A percentile compares a stretch with the other conserved stretches of the same genome.
Evolutionary conservation across 2,329 filamentous ascomycete genomes (phyloP).

Genomic region (Emergomyces africanus): DNA sequence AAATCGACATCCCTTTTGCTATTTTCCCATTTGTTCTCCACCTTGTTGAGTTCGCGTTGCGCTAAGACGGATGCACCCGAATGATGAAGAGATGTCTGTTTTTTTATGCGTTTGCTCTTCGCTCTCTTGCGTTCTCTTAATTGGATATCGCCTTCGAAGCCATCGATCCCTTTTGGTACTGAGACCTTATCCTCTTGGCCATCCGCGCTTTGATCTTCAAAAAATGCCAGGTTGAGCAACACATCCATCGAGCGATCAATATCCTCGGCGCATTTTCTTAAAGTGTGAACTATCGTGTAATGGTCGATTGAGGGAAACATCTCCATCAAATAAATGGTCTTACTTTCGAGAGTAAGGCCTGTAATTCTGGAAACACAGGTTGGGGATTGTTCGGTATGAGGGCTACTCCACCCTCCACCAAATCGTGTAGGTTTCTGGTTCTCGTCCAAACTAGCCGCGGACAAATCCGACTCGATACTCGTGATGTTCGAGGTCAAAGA

Average conservation of each 20-base stretch:
- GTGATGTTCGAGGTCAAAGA: constrained; percentile 40
- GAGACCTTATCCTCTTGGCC: constrained; percentile 31
- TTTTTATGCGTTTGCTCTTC: constrained; percentile 28
- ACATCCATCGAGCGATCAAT: constrained; percentile 63
- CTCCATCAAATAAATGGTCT: constrained; percentile 48
- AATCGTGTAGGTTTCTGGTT: neutral
- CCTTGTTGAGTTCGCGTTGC: constrained; percentile 14
- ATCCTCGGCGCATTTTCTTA: constrained; percentile 56
- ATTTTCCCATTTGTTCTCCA: constrained; percentile 45
- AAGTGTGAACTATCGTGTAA: constrained; percentile 51
- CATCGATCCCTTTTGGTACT: constrained; percentile 63
- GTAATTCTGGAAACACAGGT: constrained; percentile 6
- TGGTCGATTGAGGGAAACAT: constrained; percentile 60
- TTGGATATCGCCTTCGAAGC: constrained; percentile 45
- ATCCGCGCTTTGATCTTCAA: constrained; percentile 49
- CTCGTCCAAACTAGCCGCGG: constrained; percentile 19
- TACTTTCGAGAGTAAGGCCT: constrained; percentile 39
- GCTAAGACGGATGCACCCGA: constrained; percentile 11
- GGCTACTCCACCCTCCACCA: neutral
- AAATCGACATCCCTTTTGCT: constrained; percentile 48
- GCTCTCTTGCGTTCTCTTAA: constrained; percentile 31
- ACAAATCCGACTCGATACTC: constrained; percentile 36
- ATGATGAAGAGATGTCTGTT: constrained; percentile 15
- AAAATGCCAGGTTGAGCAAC: constrained; percentile 64
- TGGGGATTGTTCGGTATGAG: neutral